Conservation (phyloP, 1,139 yeast species). For the Taphrina pruni region DNA sequence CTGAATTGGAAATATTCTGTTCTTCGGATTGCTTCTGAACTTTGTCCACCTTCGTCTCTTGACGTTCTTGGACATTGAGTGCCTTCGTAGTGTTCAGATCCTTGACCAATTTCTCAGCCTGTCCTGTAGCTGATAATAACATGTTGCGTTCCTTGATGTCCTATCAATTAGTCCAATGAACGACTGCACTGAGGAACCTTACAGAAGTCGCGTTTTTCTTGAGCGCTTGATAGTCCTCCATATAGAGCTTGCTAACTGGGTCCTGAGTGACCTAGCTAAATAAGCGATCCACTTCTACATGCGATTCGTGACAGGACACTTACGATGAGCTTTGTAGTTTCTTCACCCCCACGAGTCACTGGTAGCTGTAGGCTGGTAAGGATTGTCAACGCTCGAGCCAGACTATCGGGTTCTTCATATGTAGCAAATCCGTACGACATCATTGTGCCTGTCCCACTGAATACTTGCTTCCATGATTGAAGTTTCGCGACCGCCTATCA, state of each 20-base stretch:
- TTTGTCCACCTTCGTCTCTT: conserved; percentile 2
- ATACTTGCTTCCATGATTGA: conserved; percentile 45
- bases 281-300: not conserved
- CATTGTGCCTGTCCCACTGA: conserved; percentile 45
- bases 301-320: not conserved
- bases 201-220: conserved; percentile 1
- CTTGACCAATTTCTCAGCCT: conserved; percentile 20
- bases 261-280: conserved; percentile 16
- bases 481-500: conserved; percentile 47
- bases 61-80: conserved; percentile 9
- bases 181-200: not conserved
- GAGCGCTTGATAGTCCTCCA: conserved; percentile 18
- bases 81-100: conserved; percentile 25
- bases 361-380: conserved; percentile 42
- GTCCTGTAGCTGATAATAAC: conserved; percentile 10
- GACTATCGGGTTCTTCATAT: conserved; percentile 45
- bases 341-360: conserved; percentile 6
- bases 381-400: conserved; percentile 44
- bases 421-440: conserved; percentile 46
- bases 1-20: not conserved
- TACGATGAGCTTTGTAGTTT: not conserved
- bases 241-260: conserved; percentile 16
- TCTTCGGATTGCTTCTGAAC: not conserved
- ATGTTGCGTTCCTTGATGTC: conserved; percentile 31
- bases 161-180: conserved; percentile 1